phyloP scores from a whole-genome alignment of 2,329 filamentous ascomycete species.

The Dactylellina cionopaga region DNA sequence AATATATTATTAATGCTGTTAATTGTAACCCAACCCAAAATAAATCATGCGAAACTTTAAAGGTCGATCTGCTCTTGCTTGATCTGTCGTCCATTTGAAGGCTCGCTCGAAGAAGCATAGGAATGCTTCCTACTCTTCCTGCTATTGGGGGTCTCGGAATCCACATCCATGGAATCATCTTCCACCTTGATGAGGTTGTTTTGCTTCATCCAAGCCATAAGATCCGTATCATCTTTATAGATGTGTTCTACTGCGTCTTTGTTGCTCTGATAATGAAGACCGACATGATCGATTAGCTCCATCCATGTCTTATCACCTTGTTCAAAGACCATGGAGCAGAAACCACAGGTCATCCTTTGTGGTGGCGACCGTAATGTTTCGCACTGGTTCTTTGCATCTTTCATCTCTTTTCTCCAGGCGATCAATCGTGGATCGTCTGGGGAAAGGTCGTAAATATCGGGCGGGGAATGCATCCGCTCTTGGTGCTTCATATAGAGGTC shows the following conservation, averaged over 20 bases:
- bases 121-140: slow-evolving; percentile 32
- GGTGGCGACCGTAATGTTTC: slow-evolving; percentile 32
- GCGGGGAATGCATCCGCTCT: slow-evolving; percentile 80
- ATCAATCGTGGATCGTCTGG: slow-evolving; percentile 19
- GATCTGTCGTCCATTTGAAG: slow-evolving; percentile 43
- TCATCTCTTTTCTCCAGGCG: slow-evolving; percentile 40
- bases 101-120: slow-evolving; percentile 32
- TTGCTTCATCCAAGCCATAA: slow-evolving; percentile 46
- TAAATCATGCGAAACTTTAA: neutral
- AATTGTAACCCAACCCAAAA: neutral
- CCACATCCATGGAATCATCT: slow-evolving; percentile 32
- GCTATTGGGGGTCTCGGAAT: slow-evolving; percentile 16
- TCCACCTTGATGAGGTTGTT: slow-evolving; percentile 25
- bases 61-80: slow-evolving; percentile 43
- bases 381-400: slow-evolving; percentile 26
- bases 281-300: slow-evolving; percentile 47
- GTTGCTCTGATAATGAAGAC: slow-evolving; percentile 41
- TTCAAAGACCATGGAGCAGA: slow-evolving; percentile 35
- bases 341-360: slow-evolving; percentile 46
- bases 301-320: slow-evolving; percentile 43
- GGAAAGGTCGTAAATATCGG: slow-evolving; percentile 53
- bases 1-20: neutral
- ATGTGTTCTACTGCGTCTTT: slow-evolving; percentile 7
- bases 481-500: slow-evolving; percentile 91
- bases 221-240: slow-evolving; percentile 38